phyloP scores from a whole-genome alignment of 2,329 filamentous ascomycete genomes.

The Neocucurbitaria cava region DNA sequence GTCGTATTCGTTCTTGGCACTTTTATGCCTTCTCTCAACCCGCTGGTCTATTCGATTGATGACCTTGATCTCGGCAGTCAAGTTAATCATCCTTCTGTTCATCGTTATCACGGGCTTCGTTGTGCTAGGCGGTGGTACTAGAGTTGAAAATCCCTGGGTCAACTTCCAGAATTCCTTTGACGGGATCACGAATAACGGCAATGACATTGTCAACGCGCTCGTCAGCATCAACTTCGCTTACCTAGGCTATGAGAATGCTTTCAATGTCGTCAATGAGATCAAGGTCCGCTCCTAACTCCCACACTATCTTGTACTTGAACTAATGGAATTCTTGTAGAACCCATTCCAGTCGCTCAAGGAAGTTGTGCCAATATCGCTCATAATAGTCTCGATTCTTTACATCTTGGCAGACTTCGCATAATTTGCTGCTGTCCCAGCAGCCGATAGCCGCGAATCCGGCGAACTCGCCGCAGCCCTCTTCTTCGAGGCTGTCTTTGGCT shows the following conservation, averaged over 20 bases:
- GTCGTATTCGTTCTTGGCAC: slow-evolving; percentile 31
- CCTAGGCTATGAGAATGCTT: slow-evolving; percentile 40
- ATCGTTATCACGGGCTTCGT: slow-evolving; percentile 41
- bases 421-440: slow-evolving; percentile 44
- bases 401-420: slow-evolving; percentile 35
- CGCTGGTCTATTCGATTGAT: slow-evolving; percentile 36
- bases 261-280: slow-evolving; percentile 44
- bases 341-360: slow-evolving; percentile 63
- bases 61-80: slow-evolving; percentile 53
- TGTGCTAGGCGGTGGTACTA: slow-evolving; percentile 36
- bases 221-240: slow-evolving; percentile 45
- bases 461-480: slow-evolving; percentile 65
- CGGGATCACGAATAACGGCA: slow-evolving; percentile 36
- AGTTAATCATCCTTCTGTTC: slow-evolving; percentile 68
- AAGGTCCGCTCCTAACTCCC: slow-evolving; percentile 19
- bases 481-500: slow-evolving; percentile 66
- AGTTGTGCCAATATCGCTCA: slow-evolving; percentile 57
- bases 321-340: slow-evolving; percentile 49
- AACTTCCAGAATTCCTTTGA: slow-evolving; percentile 39
- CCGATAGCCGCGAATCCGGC: slow-evolving; percentile 60
- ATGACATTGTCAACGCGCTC: slow-evolving; percentile 38
- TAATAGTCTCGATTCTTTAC: slow-evolving; percentile 55
- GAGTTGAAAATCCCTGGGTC: slow-evolving; percentile 29
- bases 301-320: not conserved
- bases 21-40: slow-evolving; percentile 36